These are phyloP conservation scores for Leccinum pachyderme DNA, from an alignment of 1,284 basidiomycete species.

Conservation along the genomic window DNA sequence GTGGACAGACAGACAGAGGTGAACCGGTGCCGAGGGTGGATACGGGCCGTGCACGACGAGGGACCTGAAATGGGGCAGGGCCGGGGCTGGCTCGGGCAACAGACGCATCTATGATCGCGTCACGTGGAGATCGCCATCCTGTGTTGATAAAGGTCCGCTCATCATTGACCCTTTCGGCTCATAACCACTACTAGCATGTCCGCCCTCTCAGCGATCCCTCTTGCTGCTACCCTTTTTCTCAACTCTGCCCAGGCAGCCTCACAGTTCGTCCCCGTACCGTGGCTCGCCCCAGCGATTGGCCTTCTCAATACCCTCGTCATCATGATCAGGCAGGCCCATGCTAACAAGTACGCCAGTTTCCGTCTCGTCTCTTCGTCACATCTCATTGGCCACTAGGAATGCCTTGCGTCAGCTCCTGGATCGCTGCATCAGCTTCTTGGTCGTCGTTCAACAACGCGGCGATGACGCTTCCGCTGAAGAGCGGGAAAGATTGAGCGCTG, in stretches of 20 bases:
- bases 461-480: conserved; percentile 20
- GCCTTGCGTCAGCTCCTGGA: conserved; percentile 45
- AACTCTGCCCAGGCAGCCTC: conserved; percentile 41
- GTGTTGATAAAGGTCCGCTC: conserved; percentile 8
- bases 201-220: conserved; percentile 11
- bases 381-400: conserved; percentile 28
- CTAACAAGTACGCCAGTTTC: conserved; percentile 40
- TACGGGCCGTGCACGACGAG: conserved; percentile 54
- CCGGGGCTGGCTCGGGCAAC: conserved; percentile 25
- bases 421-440: conserved; percentile 34
- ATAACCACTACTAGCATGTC: conserved; percentile 19
- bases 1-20: conserved; percentile 51
- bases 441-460: conserved; percentile 23
- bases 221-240: conserved; percentile 17
- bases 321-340: conserved; percentile 45
- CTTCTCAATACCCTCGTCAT: conserved; percentile 41
- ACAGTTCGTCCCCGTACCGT: conserved; percentile 49
- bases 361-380: background rate
- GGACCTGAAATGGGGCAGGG: conserved; percentile 46
- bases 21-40: conserved; percentile 55
- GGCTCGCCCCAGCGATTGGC: conserved; percentile 41
- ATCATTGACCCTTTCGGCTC: background rate
- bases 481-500: conserved; percentile 19
- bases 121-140: conserved; percentile 25
- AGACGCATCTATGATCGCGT: conserved; percentile 17